phyloP scores from a whole-genome alignment of 257 asterid species.

The Paulownia fortunei region DNA sequence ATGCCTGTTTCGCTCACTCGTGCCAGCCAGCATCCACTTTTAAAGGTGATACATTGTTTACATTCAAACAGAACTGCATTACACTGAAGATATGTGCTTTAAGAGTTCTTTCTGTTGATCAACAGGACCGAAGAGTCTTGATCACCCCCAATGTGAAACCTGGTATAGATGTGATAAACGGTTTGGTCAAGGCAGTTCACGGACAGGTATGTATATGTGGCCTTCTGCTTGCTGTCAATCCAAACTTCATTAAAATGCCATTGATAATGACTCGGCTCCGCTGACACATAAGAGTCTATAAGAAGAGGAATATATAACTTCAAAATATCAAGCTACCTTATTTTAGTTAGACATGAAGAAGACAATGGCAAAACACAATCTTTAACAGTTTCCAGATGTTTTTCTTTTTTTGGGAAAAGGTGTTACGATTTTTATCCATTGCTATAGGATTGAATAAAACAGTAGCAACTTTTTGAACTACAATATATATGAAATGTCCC shows the following conservation, averaged over 20 bases:
- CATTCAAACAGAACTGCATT: conserved; percentile 18
- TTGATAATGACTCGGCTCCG: neutral
- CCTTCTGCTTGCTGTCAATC: conserved; percentile 21
- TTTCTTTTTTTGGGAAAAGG: neutral
- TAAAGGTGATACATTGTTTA: conserved; percentile 52
- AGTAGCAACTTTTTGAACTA: neutral
- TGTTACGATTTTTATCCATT: neutral
- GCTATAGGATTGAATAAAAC: conserved; percentile 14
- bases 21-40: conserved; percentile 67
- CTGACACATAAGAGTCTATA: neutral
- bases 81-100: conserved; percentile 3
- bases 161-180: conserved; percentile 48
- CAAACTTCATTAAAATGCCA: neutral
- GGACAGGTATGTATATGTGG: conserved; percentile 59
- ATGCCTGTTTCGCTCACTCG: conserved; percentile 64
- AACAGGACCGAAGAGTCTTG: conserved; percentile 65
- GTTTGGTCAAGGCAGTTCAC: conserved; percentile 69
- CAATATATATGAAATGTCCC: conserved; percentile 23
- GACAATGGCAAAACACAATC: neutral
- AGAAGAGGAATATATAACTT: neutral
- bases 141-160: conserved; percentile 74
- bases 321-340: neutral
- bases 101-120: conserved; percentile 29
- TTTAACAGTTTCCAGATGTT: neutral
- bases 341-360: neutral